Evolutionary conservation across 495 filamentous ascomycete species (phyloP).

Genomic region (Entonaema liquescens): DNA sequence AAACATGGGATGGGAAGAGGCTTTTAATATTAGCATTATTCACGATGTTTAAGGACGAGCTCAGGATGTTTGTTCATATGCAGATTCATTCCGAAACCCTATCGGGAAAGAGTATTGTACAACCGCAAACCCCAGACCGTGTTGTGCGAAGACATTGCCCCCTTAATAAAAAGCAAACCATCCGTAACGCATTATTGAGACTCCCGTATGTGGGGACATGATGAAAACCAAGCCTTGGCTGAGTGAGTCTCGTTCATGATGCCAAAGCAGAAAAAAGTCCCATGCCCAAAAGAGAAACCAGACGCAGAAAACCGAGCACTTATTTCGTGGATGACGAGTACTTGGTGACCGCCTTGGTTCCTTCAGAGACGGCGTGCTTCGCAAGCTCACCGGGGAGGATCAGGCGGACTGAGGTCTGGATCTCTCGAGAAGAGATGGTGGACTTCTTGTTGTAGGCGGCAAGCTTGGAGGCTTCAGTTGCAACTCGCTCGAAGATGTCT

Average conservation of each 20-base stretch:
- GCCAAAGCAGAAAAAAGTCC: slow-evolving; percentile 65
- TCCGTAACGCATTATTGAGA: slow-evolving; percentile 91
- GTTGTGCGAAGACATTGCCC: slow-evolving; percentile 72
- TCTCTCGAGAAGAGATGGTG: slow-evolving; percentile 98
- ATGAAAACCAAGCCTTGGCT: slow-evolving; percentile 63
- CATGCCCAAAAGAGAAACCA: slow-evolving; percentile 59
- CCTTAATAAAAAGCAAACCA: slow-evolving; percentile 77
- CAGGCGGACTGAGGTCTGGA: slow-evolving; percentile 98
- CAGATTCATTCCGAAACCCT: slow-evolving; percentile 69
- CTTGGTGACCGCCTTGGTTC: slow-evolving; percentile 99
- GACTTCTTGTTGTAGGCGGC: slow-evolving; percentile 99
- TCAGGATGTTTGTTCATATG: slow-evolving; percentile 61
- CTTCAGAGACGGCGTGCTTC: slow-evolving; percentile 99
- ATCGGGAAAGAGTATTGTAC: slow-evolving; percentile 80
- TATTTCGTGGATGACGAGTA: slow-evolving; percentile 99
- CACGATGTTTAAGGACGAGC: slow-evolving; percentile 17
- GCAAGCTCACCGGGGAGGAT: slow-evolving; percentile 98
- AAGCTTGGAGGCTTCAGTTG: slow-evolving; percentile 97
- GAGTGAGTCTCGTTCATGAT: slow-evolving; percentile 67
- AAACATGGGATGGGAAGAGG: background rate
- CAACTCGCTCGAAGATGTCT: slow-evolving; percentile 99
- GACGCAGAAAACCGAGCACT: slow-evolving; percentile 59
- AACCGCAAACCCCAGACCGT: slow-evolving; percentile 78
- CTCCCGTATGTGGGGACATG: slow-evolving; percentile 65
- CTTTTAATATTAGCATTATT: background rate